These are phyloP conservation scores for Protomyces gravidus DNA, from an alignment of 1,139 yeast genomes.

Conservation along the genomic window DNA sequence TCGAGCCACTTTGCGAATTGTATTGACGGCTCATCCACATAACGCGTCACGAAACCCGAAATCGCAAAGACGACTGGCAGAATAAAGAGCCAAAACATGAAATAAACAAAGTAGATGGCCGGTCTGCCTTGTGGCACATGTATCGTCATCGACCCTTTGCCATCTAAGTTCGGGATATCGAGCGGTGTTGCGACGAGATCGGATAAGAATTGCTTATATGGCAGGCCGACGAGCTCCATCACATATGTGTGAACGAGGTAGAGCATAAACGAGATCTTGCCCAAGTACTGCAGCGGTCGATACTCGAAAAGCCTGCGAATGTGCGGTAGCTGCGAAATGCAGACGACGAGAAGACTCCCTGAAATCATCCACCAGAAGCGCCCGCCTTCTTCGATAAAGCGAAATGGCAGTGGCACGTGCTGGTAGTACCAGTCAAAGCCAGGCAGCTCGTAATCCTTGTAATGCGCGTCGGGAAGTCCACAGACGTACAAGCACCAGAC, in stretches of 20 bases:
- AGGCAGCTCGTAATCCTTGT: conserved; percentile 4
- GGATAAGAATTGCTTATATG: neutral
- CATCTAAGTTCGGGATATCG: neutral
- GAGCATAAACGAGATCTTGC: conserved; percentile 23
- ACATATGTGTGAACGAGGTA: conserved; percentile 16
- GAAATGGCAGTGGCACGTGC: neutral
- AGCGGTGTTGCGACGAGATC: neutral
- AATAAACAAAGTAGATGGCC: conserved; percentile 2
- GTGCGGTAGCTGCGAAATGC: conserved; percentile 4
- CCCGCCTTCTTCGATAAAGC: conserved; percentile 15
- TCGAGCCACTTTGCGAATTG: conserved; percentile 14
- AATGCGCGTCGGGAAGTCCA: conserved; percentile 19
- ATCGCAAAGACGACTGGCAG: conserved; percentile 1
- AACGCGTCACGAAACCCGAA: conserved; percentile 9
- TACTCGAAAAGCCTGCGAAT: neutral
- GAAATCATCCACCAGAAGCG: conserved; percentile 27
- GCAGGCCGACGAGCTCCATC: neutral
- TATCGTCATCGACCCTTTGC: neutral
- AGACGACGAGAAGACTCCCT: conserved; percentile 5
- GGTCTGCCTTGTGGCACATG: neutral
- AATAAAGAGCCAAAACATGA: conserved; percentile 7
- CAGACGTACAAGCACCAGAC: conserved; percentile 21
- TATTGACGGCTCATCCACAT: conserved; percentile 11
- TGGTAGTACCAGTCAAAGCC: conserved; percentile 1
- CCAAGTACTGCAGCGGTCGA: conserved; percentile 11